Conservation (phyloP, 2,329 filamentous ascomycete genomes). For the Xylariales sp. region DNA sequence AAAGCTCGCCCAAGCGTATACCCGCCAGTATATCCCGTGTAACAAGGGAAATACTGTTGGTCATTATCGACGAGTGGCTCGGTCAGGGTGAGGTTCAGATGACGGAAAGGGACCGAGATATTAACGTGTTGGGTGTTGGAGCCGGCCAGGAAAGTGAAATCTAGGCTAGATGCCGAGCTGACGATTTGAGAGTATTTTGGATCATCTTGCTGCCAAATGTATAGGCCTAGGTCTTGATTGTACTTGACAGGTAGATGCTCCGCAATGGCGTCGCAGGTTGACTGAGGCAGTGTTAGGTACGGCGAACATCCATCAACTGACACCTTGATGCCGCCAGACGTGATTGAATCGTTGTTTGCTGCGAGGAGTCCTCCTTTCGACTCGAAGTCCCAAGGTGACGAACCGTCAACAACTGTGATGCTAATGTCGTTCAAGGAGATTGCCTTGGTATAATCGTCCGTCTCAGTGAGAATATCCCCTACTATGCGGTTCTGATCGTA, state of each 20-base stretch:
- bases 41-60: constrained; percentile 58
- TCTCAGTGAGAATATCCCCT: constrained; percentile 48
- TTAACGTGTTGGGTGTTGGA: constrained; percentile 50
- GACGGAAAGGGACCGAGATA: constrained; percentile 57
- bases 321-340: constrained; percentile 46
- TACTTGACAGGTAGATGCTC: constrained; percentile 53
- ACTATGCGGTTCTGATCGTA: constrained; percentile 56
- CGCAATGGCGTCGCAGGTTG: constrained; percentile 56
- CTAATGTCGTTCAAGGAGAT: constrained; percentile 54
- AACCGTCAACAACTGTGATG: constrained; percentile 55
- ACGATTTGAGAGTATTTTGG: constrained; percentile 53
- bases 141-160: constrained; percentile 54
- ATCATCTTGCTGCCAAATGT: constrained; percentile 55
- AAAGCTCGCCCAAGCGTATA: constrained; percentile 58
- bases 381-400: constrained; percentile 53
- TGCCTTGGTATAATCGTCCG: constrained; percentile 42
- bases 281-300: constrained; percentile 55
- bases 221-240: constrained; percentile 52
- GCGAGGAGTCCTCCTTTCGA: constrained; percentile 48
- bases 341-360: constrained; percentile 46
- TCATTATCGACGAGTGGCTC: constrained; percentile 50
- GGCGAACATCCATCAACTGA: constrained; percentile 53
- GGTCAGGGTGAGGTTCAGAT: constrained; percentile 56
- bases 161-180: constrained; percentile 55
- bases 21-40: constrained; percentile 40